phyloP scores from a whole-genome alignment of 208 protist species.

The Leishmania tropica region DNA sequence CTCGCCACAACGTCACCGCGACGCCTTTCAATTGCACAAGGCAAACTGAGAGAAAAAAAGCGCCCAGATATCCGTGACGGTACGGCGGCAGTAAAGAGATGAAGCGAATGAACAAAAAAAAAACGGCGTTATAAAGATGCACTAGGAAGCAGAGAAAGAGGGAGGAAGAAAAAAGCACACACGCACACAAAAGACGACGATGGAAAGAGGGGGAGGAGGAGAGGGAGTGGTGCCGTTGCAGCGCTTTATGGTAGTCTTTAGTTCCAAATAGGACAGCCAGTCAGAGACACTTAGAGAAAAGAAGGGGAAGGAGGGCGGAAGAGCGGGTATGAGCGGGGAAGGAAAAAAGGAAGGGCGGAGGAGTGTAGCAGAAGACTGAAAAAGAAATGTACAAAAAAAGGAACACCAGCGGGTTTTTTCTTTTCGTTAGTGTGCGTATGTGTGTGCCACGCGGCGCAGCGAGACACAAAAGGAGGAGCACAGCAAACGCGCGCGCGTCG shows the following conservation, averaged over 20 bases:
- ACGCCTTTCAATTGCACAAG: neutral
- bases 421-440: neutral
- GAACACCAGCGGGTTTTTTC: neutral
- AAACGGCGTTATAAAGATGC: neutral
- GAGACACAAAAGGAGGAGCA: neutral
- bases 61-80: neutral
- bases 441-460: neutral
- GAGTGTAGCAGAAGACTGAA: neutral
- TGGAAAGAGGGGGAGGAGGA: neutral
- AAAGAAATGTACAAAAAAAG: neutral
- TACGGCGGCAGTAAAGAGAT: neutral
- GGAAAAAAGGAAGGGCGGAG: neutral
- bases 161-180: neutral
- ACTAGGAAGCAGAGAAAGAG: neutral
- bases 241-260: neutral
- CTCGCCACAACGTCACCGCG: neutral
- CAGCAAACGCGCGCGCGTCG: neutral
- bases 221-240: neutral
- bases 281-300: conserved; percentile 3
- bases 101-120: neutral
- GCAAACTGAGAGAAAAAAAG: neutral
- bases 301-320: neutral
- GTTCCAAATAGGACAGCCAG: neutral
- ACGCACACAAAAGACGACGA: neutral
- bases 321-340: neutral